Conservation (phyloP, 345 rosid genomes). For the Rhizophora apiculata region DNA sequence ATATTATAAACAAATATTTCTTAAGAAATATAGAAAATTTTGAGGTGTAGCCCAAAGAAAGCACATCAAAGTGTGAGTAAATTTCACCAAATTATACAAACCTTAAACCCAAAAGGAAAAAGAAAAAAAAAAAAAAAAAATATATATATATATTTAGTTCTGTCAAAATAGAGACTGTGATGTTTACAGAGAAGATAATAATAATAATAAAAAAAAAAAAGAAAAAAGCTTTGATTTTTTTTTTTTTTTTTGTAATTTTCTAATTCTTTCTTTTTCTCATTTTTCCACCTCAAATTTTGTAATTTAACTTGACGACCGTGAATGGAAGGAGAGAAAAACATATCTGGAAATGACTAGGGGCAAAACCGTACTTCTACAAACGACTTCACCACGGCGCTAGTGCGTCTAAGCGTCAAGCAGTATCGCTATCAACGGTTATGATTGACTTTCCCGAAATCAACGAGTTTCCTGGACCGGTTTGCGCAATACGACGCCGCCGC, state of each 20-base stretch:
- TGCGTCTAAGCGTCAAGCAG: constrained; percentile 2
- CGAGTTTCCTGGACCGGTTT: constrained; percentile 85
- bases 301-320: not conserved
- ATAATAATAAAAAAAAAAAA: too few relatives aligned
- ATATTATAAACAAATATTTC: too few relatives aligned
- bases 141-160: too few relatives aligned
- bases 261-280: not conserved
- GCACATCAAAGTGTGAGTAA: too few relatives aligned
- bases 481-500: constrained; percentile 68
- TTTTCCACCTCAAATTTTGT: not conserved
- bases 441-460: constrained; percentile 72
- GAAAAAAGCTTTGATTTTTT: not conserved
- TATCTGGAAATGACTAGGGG: constrained; percentile 18
- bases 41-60: too few relatives aligned
- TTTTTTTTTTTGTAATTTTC: not conserved
- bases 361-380: constrained; percentile 23
- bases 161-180: not conserved
- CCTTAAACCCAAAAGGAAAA: too few relatives aligned
- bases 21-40: not conserved
- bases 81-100: too few relatives aligned
- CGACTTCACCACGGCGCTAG: not conserved
- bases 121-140: too few relatives aligned
- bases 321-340: not conserved
- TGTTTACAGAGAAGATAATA: not conserved
- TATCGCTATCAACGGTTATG: constrained; percentile 53